These are phyloP conservation scores for Sclerotinia spermophila DNA, from an alignment of 2,329 filamentous ascomycete genomes.

Conservation along the genomic window DNA sequence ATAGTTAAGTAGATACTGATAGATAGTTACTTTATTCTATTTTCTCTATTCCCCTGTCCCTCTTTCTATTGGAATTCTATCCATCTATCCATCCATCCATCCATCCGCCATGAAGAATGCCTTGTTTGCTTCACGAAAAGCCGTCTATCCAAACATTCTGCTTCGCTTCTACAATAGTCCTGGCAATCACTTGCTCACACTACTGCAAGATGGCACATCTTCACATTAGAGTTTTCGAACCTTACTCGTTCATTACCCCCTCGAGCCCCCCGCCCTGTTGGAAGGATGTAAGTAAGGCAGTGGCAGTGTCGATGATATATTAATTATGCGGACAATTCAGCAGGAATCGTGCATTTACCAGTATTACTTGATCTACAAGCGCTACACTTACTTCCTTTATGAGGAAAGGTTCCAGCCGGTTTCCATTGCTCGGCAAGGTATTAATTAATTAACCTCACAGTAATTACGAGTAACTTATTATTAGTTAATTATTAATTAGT, in stretches of 20 bases:
- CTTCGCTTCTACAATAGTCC: not conserved
- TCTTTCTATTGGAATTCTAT: not conserved
- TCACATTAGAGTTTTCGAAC: not conserved
- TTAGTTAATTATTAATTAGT: no score
- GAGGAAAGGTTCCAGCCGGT: not conserved
- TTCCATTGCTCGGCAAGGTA: not conserved
- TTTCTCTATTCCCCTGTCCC: not conserved
- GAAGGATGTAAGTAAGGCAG: not conserved
- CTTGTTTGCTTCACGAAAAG: not conserved
- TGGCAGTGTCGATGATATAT: slow-evolving; percentile 16
- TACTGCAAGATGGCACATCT: slow-evolving; percentile 5
- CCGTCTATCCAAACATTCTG: not conserved
- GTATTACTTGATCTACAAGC: no score
- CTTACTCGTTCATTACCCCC: not conserved
- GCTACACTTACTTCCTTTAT: not conserved
- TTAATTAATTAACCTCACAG: no score
- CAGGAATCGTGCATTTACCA: slow-evolving; percentile 6
- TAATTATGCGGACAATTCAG: not conserved
- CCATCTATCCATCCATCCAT: not conserved
- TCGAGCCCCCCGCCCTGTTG: not conserved
- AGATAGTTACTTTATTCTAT: not conserved
- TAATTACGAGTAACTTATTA: no score
- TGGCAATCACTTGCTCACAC: not conserved
- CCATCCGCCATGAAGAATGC: slow-evolving; percentile 16
- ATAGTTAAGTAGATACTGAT: not conserved